Evolutionary conservation across 2,329 filamentous ascomycete genomes (phyloP).

Genomic region (Lasiodiplodia gonubiensis): DNA sequence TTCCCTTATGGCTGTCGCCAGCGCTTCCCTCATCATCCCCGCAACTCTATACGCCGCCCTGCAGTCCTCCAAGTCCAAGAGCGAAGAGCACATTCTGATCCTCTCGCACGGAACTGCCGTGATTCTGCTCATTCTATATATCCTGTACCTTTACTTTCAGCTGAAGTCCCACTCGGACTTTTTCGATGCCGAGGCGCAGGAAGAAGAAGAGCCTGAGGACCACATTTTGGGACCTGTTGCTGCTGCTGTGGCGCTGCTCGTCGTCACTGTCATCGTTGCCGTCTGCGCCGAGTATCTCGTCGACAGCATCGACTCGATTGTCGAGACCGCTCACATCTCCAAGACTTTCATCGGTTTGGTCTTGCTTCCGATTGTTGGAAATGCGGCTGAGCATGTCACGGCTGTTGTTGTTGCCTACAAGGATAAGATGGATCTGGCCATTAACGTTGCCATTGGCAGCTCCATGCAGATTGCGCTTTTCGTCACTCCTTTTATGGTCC

Average conservation of each 20-base stretch:
- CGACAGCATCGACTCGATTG: conserved; percentile 60
- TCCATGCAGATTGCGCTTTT: conserved; percentile 64
- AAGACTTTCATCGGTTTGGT: conserved; percentile 64
- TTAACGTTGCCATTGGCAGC: conserved; percentile 61
- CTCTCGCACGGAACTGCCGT: conserved; percentile 61
- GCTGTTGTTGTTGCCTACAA: conserved; percentile 62
- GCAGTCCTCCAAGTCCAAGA: conserved; percentile 42
- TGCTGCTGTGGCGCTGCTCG: conserved; percentile 52
- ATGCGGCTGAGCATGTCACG: conserved; percentile 63
- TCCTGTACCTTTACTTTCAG: conserved; percentile 62
- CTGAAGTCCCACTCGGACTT: conserved; percentile 57
- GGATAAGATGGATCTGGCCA: conserved; percentile 63
- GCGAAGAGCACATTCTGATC: conserved; percentile 54
- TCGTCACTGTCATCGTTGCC: conserved; percentile 57
- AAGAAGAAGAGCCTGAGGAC: conserved; percentile 41
- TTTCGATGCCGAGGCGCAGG: conserved; percentile 45
- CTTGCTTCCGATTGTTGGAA: conserved; percentile 63
- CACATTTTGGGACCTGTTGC: conserved; percentile 53
- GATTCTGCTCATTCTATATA: conserved; percentile 60
- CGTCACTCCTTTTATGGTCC: conserved; percentile 63
- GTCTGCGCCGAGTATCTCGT: conserved; percentile 62
- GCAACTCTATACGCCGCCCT: conserved; percentile 59
- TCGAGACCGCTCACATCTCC: conserved; percentile 57
- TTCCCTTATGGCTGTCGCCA: conserved; percentile 63
- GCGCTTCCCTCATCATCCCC: conserved; percentile 60